Percentiles rank a stretch among this genome's conserved stretches.
Evolutionary conservation across 352 stramenopile genomes (phyloP).

Genomic region (Phytophthora rubi): DNA sequence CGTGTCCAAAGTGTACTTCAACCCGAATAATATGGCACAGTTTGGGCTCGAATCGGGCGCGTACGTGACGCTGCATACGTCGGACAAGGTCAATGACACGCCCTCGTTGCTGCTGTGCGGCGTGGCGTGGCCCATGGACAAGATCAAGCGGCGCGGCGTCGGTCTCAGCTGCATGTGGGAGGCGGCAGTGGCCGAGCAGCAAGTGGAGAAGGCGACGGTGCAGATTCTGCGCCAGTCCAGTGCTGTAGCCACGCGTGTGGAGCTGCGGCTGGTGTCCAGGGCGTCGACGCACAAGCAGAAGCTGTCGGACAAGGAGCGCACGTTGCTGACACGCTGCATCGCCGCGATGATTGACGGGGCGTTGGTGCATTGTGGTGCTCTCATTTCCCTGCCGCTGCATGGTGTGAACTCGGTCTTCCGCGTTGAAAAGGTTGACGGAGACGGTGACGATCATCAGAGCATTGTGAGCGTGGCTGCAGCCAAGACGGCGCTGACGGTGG

Average conservation of each 20-base stretch:
- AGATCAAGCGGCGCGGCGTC: slow-evolving; percentile 66
- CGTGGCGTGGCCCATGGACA: slow-evolving; percentile 76
- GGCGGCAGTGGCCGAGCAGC: slow-evolving; percentile 35
- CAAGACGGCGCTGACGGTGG: slow-evolving; percentile 37
- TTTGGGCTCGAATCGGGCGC: slow-evolving; percentile 48
- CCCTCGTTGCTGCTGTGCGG: slow-evolving; percentile 60
- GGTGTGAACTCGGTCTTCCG: slow-evolving; percentile 62
- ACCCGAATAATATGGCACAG: slow-evolving; percentile 55
- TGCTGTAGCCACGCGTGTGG: slow-evolving; percentile 33
- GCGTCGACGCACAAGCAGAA: slow-evolving; percentile 28
- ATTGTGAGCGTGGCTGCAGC: slow-evolving; percentile 37
- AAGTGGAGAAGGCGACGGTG: slow-evolving; percentile 35
- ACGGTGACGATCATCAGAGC: slow-evolving; percentile 2
- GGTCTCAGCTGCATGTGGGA: slow-evolving; percentile 82
- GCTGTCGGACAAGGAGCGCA: slow-evolving; percentile 63
- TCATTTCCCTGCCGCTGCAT: slow-evolving; percentile 69
- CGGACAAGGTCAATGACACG: slow-evolving; percentile 2
- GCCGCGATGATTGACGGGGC: slow-evolving; percentile 70
- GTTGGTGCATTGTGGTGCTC: slow-evolving; percentile 53
- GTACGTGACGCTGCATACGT: slow-evolving; percentile 40
- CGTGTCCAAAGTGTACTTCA: slow-evolving; percentile 77
- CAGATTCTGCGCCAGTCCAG: slow-evolving; percentile 27
- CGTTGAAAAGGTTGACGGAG: slow-evolving; percentile 39
- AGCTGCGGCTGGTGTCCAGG: slow-evolving; percentile 48
- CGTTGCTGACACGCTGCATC: slow-evolving; percentile 64